Evolutionary conservation across 2,329 filamentous ascomycete genomes (phyloP).

Genomic region (Trichothecium sympodiale): DNA sequence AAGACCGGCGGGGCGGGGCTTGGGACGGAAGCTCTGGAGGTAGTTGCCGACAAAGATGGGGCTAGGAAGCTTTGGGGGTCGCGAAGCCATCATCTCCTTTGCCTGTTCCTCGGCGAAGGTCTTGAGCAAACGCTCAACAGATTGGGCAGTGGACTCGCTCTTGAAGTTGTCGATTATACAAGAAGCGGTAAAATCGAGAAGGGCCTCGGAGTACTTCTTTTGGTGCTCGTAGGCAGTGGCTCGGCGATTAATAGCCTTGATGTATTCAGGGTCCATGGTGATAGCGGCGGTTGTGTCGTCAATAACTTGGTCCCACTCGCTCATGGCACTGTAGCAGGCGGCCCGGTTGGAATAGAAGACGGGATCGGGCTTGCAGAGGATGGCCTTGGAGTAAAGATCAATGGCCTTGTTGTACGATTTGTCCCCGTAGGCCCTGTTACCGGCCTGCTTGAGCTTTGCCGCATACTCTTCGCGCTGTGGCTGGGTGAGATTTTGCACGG

Average conservation of each 20-base stretch:
- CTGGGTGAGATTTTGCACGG: conserved; percentile 36
- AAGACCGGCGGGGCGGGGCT: conserved; percentile 67
- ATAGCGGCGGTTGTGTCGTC: conserved; percentile 94
- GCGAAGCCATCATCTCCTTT: conserved; percentile 78
- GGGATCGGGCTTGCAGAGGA: conserved; percentile 92
- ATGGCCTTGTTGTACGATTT: conserved; percentile 94
- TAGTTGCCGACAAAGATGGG: conserved; percentile 98
- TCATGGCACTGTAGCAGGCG: conserved; percentile 89
- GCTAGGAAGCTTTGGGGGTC: conserved; percentile 79
- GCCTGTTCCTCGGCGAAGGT: conserved; percentile 94
- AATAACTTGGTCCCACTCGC: conserved; percentile 90
- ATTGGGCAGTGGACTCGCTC: conserved; percentile 78
- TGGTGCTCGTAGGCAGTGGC: conserved; percentile 95
- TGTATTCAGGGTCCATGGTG: conserved; percentile 85
- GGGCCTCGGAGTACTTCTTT: conserved; percentile 80
- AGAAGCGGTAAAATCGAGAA: conserved; percentile 95
- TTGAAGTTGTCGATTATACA: conserved; percentile 98
- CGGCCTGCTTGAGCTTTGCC: conserved; percentile 83
- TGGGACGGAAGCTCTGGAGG: conserved; percentile 90
- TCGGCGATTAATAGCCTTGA: conserved; percentile 94
- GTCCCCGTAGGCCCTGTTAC: conserved; percentile 90
- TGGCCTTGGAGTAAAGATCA: conserved; percentile 88
- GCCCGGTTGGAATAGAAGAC: conserved; percentile 99
- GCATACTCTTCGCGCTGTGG: conserved; percentile 79
- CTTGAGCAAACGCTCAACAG: conserved; percentile 88